Conservation (phyloP, 2,329 filamentous ascomycete genomes). For the Epichloe baconii region DNA sequence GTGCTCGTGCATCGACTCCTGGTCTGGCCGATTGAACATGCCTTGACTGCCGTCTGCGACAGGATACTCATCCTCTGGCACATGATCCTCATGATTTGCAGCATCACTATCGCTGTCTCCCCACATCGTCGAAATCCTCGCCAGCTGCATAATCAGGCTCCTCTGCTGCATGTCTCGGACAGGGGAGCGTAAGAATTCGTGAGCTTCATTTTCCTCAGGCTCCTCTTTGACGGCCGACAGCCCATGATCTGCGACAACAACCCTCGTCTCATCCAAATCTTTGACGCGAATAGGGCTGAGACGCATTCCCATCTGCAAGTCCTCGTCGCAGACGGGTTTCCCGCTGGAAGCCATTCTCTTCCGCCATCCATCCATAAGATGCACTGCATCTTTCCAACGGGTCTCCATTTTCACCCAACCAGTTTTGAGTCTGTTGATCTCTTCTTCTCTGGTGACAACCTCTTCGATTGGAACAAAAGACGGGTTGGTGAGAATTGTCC, state of each 20-base stretch:
- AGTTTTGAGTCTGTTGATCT: slow-evolving; percentile 68
- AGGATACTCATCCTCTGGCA: slow-evolving; percentile 29
- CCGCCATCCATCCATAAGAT: slow-evolving; percentile 86
- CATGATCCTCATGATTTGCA: slow-evolving; percentile 32
- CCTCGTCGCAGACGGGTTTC: slow-evolving; percentile 54
- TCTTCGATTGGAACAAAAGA: slow-evolving; percentile 94
- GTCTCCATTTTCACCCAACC: slow-evolving; percentile 92
- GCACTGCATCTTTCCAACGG: slow-evolving; percentile 79
- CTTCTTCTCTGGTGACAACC: slow-evolving; percentile 81
- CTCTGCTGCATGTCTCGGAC: slow-evolving; percentile 11
- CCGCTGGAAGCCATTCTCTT: slow-evolving; percentile 62
- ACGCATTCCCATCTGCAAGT: slow-evolving; percentile 54
- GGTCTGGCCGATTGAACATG: slow-evolving; percentile 19
- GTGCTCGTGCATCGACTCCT: slow-evolving; percentile 8
- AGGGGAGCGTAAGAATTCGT: slow-evolving; percentile 15
- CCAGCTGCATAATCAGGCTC: not conserved
- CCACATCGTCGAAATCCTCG: slow-evolving; percentile 14
- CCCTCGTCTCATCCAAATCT: slow-evolving; percentile 34
- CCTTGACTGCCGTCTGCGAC: slow-evolving; percentile 31
- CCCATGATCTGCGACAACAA: slow-evolving; percentile 23
- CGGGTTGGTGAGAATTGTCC: slow-evolving; percentile 79
- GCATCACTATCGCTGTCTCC: slow-evolving; percentile 25
- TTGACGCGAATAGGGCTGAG: slow-evolving; percentile 45
- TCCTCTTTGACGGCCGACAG: slow-evolving; percentile 37
- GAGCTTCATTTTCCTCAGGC: slow-evolving; percentile 19